Evolutionary conservation across 1,284 basidiomycete genomes (phyloP).

Genomic region (Melampsora americana): DNA sequence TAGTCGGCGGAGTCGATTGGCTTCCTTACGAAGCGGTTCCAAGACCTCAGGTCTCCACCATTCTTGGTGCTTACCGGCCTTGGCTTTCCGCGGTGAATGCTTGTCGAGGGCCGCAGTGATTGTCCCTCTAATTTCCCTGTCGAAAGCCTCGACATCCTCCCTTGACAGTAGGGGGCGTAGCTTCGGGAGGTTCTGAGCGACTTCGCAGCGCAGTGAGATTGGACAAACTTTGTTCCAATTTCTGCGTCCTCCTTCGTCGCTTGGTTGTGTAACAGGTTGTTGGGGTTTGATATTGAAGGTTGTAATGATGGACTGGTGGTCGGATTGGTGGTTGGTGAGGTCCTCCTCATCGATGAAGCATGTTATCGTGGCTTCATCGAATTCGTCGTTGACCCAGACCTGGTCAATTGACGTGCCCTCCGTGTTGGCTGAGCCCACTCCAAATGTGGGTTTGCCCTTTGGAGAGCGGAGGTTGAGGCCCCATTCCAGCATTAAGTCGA

Average conservation of each 20-base stretch:
- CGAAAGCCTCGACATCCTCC: neutral
- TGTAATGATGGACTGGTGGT: slow-evolving; percentile 28
- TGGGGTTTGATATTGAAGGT: neutral
- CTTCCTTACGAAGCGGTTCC: too few relatives aligned
- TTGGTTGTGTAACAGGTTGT: neutral
- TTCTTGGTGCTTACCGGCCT: neutral
- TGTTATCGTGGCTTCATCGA: neutral
- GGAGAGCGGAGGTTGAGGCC: neutral
- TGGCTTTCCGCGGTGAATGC: neutral
- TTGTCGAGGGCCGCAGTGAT: neutral
- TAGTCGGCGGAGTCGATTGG: too few relatives aligned
- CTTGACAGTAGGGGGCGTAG: neutral
- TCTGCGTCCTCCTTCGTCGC: neutral
- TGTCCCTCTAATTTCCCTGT: neutral
- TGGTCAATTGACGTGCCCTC: neutral
- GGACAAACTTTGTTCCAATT: neutral
- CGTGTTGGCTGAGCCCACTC: neutral
- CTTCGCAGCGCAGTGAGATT: neutral
- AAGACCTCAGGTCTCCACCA: too few relatives aligned
- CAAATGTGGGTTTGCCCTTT: slow-evolving; percentile 10
- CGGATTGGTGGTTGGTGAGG: slow-evolving; percentile 17
- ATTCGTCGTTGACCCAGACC: too few relatives aligned
- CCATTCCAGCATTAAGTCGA: neutral
- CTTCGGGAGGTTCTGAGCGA: neutral
- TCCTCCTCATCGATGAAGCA: neutral